Base-by-base conservation (phyloP, 2,329 filamentous ascomycete genomes). In the Monilinia laxa region DNA sequence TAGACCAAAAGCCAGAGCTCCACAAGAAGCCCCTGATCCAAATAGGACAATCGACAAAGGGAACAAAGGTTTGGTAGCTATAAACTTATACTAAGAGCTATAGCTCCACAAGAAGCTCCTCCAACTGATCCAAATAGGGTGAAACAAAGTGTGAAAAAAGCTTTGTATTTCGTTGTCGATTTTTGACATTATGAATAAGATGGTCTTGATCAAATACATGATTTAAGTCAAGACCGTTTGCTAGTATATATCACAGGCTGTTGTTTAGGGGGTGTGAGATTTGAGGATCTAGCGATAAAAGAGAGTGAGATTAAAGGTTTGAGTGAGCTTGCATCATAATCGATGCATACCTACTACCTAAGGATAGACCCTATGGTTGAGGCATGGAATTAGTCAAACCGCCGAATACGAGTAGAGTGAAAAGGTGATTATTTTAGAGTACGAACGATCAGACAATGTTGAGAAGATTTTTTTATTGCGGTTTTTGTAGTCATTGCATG, bases 401-500 rank as follows among this genome's bases (percentile, higher is more conserved):
- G 12, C 31, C n/a, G 1, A 18, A 35, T 18, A n/a, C 20, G 20
- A 23, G 25, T n/a, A 49, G n/a, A 60, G 7, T 35, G 20, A 47
- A 7, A n/a, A 12, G 7, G 35, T 11, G n/a, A 49, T 23, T 9
- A 11, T 38, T 49, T 20, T 18, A 18, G 47, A 23, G 23, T 60
- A 20, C 25, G 10, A 51, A 51, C 25, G 6, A 76, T 87, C 85
- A 87, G 84, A 87, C 77, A 81, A 75, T 57, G 76, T 83, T 85
- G 86, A 89, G 86, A 88, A 89, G 86, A 88, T 88, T 80, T 78
- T 70, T 70, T 78, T 81, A 80, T 80, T 80, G 85, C 86, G 87
- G 86, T 85, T 82, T 79, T 84, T 84, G 78, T 85, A 86, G 83
- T 79, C 85, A 87, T 78, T 67, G 78, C 77, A 68, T 75, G 68